These are phyloP conservation scores for Mycena filopes DNA, from an alignment of 768 basidiomycete genomes.

Conservation along the genomic window DNA sequence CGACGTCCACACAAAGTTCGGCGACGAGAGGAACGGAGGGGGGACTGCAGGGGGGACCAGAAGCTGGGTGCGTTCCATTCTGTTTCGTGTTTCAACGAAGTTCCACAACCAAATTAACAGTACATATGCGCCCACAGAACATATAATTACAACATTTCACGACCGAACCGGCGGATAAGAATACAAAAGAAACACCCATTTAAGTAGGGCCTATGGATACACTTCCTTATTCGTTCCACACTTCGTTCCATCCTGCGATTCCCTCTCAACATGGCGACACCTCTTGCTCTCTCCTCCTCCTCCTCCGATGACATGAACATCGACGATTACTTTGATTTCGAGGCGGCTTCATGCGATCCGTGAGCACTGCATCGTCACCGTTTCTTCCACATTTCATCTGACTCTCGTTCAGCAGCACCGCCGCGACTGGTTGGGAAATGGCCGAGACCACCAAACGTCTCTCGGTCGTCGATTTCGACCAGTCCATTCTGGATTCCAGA, in stretches of 20 bases:
- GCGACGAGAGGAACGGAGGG: not conserved
- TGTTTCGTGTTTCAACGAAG: conserved; percentile 5
- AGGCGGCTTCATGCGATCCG: conserved; percentile 25
- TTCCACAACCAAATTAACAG: not conserved
- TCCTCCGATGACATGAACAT: conserved; percentile 2
- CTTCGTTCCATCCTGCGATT: not conserved
- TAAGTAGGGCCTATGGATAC: conserved; percentile 1
- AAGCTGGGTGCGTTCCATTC: not conserved
- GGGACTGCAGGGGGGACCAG: not conserved
- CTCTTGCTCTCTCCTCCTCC: not conserved
- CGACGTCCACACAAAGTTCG: conserved; percentile 13
- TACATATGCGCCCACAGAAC: conserved; percentile 28
- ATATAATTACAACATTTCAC: conserved; percentile 9
- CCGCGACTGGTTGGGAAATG: not conserved
- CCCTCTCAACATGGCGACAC: conserved; percentile 8
- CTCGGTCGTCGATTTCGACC: not conserved
- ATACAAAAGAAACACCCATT: conserved; percentile 24
- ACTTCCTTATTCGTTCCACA: not conserved
- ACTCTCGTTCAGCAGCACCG: not conserved
- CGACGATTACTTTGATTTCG: conserved; percentile 18
- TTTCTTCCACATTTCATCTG: not conserved
- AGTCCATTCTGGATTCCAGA: not conserved
- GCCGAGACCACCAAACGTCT: not conserved
- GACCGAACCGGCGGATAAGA: conserved; percentile 10
- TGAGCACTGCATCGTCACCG: not conserved